These are phyloP conservation scores for Fraxinus sp. DNA, from an alignment of 305 asterid genomes.

Conservation along the genomic window DNA sequence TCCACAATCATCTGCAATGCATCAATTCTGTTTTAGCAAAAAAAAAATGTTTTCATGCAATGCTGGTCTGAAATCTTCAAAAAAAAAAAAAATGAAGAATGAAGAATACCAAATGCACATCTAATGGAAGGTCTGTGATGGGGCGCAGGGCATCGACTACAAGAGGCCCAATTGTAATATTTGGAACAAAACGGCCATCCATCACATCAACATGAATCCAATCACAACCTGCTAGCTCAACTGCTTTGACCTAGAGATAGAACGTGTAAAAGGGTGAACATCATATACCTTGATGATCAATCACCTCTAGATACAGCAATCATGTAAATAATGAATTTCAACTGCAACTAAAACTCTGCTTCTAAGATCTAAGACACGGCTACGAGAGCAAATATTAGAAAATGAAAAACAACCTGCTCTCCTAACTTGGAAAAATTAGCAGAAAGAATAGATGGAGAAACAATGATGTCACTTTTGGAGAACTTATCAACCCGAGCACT, in stretches of 20 bases:
- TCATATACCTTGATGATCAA: not conserved
- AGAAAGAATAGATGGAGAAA: constrained; percentile 97
- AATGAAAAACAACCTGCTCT: constrained; percentile 69
- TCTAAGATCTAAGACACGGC: constrained; percentile 1
- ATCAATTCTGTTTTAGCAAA: constrained; percentile 34
- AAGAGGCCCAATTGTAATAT: constrained; percentile 96
- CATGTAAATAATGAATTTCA: constrained; percentile 9
- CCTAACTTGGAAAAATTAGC: constrained; percentile 93
- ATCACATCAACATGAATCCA: constrained; percentile 99
- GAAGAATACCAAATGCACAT: constrained; percentile 87
- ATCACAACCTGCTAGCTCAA: constrained; percentile 97
- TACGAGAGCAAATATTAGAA: not conserved
- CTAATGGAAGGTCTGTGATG: constrained; percentile 93
- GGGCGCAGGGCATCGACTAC: constrained; percentile 93
- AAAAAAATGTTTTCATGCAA: constrained; percentile 17
- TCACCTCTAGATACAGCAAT: constrained; percentile 4
- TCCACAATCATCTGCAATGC: constrained; percentile 96
- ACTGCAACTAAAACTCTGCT: not conserved
- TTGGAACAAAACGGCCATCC: constrained; percentile 99
- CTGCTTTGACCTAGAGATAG: constrained; percentile 80
- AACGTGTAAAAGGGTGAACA: constrained; percentile 13
- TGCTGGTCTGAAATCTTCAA: constrained; percentile 1
- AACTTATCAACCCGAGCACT: constrained; percentile 86
- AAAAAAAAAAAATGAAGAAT: constrained; percentile 16
- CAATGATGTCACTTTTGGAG: constrained; percentile 86